Conservation (phyloP, 2,329 filamentous ascomycete genomes). For the Orbilia ellipsospora region DNA sequence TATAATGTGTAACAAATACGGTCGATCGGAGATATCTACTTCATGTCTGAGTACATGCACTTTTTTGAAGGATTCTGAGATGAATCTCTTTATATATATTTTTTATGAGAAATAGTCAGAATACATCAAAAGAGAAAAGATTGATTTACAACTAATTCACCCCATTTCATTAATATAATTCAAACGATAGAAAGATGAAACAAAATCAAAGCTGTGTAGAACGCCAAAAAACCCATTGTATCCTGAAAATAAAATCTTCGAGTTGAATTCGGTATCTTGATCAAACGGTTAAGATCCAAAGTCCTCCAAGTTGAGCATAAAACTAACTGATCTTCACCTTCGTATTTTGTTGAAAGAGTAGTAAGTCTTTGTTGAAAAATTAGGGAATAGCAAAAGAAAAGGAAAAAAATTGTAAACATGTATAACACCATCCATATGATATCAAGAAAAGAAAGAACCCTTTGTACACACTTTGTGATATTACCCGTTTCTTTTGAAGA, state of each 20-base stretch:
- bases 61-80: background rate
- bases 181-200: conserved; percentile 11
- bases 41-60: conserved; percentile 10
- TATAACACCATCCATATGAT: conserved; percentile 53
- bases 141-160: conserved; percentile 29
- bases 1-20: background rate
- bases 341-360: conserved; percentile 37
- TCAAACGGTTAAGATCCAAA: conserved; percentile 19
- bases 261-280: background rate
- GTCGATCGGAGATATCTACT: conserved; percentile 48
- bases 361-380: conserved; percentile 1
- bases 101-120: conserved; percentile 1
- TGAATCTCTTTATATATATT: too few species aligned
- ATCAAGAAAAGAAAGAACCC: conserved; percentile 38
- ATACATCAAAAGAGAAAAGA: conserved; percentile 23
- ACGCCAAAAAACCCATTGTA: conserved; percentile 53
- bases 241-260: conserved; percentile 24
- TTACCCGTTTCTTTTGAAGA: conserved; percentile 46
- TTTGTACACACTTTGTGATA: conserved; percentile 52
- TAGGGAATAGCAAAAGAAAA: conserved; percentile 1
- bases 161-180: conserved; percentile 27
- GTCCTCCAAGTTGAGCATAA: conserved; percentile 6
- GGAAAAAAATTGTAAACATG: background rate
- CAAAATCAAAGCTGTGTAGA: conserved; percentile 1
- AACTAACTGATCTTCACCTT: conserved; percentile 29